Base-by-base conservation (phyloP, 164 flowering plant genomes). In the Litsea cubeba region DNA sequence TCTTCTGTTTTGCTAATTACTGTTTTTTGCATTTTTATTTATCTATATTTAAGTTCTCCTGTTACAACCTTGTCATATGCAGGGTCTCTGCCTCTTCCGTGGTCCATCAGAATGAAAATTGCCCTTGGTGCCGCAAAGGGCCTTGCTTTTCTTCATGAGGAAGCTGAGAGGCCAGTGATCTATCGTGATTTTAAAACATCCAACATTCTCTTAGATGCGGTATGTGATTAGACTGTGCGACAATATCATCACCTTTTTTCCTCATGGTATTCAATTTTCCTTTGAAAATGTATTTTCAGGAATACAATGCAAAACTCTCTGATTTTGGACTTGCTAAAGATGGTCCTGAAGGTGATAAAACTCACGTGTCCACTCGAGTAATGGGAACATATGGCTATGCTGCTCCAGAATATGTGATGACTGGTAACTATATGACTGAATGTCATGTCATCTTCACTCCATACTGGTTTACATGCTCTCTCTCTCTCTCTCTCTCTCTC, bases 311-410 rank as follows among this genome's bases (percentile, higher is more conserved):
- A 5, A 90, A 90, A 82, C 91, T 90, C 25, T 90, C 95, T 72
- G 95, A 90, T 74, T 90, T 90, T 76, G 95, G 95, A 66, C 91
- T 90, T 70, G 95, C 95, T 25, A 90, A 90, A 83, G 95, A 89
- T 87, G 95, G 95, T 75, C 95, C 95, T 11, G 90, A 88, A 82
- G 95, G 92, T 62, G 95, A 90, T 67, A 88, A 89, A 76, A 90
- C 95, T 70, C 95, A 90, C 82, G 95, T 90, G 51, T 90, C 95
- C 23, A 90, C 95, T 65, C 90, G 95, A 58, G 95, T 90, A 69
- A 90, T 90, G 95, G 95, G 95, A 76, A 90, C 95, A 1, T 90
- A 90, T 78, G 95, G 95, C 40, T 90, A 90, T 84, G 95, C 95
- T 26, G 95, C 95, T 20, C 95, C 92, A 15, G 95, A 89, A 78